phyloP scores from a whole-genome alignment of 2,329 filamentous ascomycete species.

The Paecilomyces fulvus region DNA sequence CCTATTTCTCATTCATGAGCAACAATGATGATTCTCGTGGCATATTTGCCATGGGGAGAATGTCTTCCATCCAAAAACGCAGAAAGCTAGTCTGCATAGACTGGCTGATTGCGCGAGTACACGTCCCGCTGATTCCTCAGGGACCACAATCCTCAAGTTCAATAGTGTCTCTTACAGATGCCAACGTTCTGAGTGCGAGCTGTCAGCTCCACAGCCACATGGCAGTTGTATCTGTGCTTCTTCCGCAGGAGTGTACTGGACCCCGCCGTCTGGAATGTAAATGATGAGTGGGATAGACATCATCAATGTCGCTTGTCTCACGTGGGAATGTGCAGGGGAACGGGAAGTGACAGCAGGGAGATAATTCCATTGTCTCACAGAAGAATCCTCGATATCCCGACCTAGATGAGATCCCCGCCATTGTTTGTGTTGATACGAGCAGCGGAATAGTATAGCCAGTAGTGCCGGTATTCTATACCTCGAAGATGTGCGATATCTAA shows the following conservation, averaged over 20 bases:
- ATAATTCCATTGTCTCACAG: neutral
- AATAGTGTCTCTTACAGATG: neutral
- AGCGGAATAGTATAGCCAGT: neutral
- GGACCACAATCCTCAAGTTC: neutral
- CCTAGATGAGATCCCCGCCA: neutral
- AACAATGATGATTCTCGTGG: neutral
- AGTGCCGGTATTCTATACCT: neutral
- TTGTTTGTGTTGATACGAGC: neutral
- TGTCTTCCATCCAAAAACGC: neutral
- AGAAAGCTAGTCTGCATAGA: neutral
- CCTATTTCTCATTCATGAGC: neutral
- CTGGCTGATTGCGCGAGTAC: neutral
- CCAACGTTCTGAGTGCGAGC: conserved; percentile 8
- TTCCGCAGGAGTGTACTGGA: neutral
- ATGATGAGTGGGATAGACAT: neutral
- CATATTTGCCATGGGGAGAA: neutral
- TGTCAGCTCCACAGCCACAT: neutral
- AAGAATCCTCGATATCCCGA: neutral
- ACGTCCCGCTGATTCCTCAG: neutral
- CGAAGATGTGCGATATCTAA: neutral
- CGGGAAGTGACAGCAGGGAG: neutral
- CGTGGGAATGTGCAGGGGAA: neutral
- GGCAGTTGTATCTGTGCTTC: neutral
- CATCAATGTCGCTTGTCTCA: neutral
- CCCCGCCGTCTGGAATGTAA: neutral